A percentile compares a stretch with the other conserved stretches of the same genome.
Conservation (phyloP, 768 basidiomycete genomes). For the Lactarius psammicola region DNA sequence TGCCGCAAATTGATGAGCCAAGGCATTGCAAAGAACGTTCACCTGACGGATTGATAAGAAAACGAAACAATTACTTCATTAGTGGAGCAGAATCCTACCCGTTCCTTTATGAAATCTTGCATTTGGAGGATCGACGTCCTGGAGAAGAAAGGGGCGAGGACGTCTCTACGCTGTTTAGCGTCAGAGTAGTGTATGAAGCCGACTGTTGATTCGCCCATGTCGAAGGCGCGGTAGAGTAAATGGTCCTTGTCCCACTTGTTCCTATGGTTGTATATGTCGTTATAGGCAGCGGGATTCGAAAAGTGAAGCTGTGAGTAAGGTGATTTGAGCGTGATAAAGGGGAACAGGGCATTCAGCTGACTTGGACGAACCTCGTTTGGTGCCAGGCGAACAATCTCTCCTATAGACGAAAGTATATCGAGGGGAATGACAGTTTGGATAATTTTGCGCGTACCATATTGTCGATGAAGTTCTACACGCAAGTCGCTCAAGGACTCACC, state of each 20-base stretch:
- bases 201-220: not conserved
- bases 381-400: not conserved
- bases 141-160: conserved; percentile 2
- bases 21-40: not conserved
- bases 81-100: not conserved
- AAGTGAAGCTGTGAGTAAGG: not conserved
- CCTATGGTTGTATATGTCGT: too few relatives aligned
- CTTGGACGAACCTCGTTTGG: conserved; percentile 4
- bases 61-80: not conserved
- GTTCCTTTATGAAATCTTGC: not conserved
- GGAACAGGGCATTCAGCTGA: not conserved
- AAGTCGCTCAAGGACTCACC: not conserved
- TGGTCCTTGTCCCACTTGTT: too few relatives aligned
- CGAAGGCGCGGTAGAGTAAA: conserved; percentile 3
- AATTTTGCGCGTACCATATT: not conserved
- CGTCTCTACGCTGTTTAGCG: not conserved
- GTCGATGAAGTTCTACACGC: not conserved
- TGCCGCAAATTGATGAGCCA: not conserved
- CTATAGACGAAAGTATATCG: not conserved
- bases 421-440: too few relatives aligned
- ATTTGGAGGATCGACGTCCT: conserved; percentile 1
- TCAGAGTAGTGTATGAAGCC: too few relatives aligned
- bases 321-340: not conserved
- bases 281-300: too few relatives aligned
- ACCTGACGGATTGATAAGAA: not conserved